A percentile compares a stretch with the other conserved stretches of the same genome.
phyloP scores from a whole-genome alignment of 2,329 filamentous ascomycete genomes.

The Cadophora luteo-olivacea region DNA sequence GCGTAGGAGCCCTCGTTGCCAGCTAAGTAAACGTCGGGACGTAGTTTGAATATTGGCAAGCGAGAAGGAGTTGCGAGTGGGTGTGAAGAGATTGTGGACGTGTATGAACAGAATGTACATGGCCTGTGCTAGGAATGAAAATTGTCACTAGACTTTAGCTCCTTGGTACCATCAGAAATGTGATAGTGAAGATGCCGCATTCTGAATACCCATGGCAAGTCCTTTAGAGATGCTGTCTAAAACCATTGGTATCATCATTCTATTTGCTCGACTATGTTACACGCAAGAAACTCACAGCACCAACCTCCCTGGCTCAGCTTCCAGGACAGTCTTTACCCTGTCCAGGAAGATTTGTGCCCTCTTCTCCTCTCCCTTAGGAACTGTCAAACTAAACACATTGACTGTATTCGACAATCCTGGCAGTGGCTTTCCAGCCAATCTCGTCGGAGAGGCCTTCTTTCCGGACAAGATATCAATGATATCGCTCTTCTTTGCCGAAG shows the following conservation, averaged over 20 bases:
- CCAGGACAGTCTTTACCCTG: slow-evolving; percentile 82
- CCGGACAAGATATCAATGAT: slow-evolving; percentile 82
- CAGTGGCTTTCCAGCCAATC: slow-evolving; percentile 42
- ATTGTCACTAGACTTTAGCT: background rate
- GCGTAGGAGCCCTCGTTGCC: slow-evolving; percentile 11
- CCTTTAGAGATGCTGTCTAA: background rate
- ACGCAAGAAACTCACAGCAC: slow-evolving; percentile 57
- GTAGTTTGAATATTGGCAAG: background rate
- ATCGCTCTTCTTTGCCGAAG: slow-evolving; percentile 64
- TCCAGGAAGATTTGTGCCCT: slow-evolving; percentile 83
- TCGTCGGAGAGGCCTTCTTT: slow-evolving; percentile 45
- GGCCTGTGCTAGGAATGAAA: background rate
- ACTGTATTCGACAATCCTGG: slow-evolving; percentile 60
- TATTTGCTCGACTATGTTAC: slow-evolving; percentile 30
- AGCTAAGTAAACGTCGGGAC: background rate
- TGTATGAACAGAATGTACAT: background rate
- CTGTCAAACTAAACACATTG: slow-evolving; percentile 83
- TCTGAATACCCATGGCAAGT: background rate
- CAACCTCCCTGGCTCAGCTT: slow-evolving; percentile 78
- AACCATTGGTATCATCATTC: slow-evolving; percentile 28
- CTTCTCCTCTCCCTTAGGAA: slow-evolving; percentile 81
- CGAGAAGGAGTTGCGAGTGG: background rate
- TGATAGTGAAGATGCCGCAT: background rate
- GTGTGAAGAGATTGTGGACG: background rate
- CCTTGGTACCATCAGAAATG: no score